A percentile compares a stretch with the other conserved stretches of the same genome.
phyloP scores from a whole-genome alignment of 1,284 basidiomycete genomes.

The Sphaerobolus stellatus region DNA sequence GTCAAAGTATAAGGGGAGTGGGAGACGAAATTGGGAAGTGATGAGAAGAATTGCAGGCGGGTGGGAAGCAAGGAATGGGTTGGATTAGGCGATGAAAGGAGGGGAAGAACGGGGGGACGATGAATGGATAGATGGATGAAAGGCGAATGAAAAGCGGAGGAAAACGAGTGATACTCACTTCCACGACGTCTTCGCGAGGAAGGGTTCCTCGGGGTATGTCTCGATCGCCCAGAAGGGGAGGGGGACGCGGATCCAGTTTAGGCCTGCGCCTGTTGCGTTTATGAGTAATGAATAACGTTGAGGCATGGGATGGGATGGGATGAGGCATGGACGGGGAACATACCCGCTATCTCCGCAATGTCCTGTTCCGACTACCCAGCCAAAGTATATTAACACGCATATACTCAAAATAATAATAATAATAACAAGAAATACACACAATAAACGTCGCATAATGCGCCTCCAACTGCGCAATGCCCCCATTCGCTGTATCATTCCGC shows the following conservation, averaged over 20 bases:
- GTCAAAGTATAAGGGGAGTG: no score
- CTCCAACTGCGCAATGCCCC: conserved; percentile 60
- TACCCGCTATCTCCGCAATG: conserved; percentile 88
- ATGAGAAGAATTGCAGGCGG: no score
- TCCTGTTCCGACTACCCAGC: conserved; percentile 77
- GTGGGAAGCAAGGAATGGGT: no score
- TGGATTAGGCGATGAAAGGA: no score
- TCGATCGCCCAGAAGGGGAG: conserved; percentile 83
- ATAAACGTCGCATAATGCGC: conserved; percentile 89
- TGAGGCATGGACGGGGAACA: no score
- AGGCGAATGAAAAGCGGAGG: conserved; percentile 38
- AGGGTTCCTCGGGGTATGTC: conserved; percentile 51
- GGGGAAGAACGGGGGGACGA: conserved; percentile 25
- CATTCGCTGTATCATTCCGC: conserved; percentile 59
- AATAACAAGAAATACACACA: conserved; percentile 23
- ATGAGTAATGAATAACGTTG: no score
- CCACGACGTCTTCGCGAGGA: conserved; percentile 57
- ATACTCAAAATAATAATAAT: not conserved
- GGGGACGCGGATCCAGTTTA: conserved; percentile 80
- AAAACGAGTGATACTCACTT: conserved; percentile 23
- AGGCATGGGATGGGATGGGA: no score
- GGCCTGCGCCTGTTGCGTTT: no score
- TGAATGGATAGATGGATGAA: conserved; percentile 38
- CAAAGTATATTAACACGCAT: conserved; percentile 7
- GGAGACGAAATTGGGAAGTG: no score